phyloP scores from a whole-genome alignment of 1,284 basidiomycete species.

The Pyrrhoderma noxium region DNA sequence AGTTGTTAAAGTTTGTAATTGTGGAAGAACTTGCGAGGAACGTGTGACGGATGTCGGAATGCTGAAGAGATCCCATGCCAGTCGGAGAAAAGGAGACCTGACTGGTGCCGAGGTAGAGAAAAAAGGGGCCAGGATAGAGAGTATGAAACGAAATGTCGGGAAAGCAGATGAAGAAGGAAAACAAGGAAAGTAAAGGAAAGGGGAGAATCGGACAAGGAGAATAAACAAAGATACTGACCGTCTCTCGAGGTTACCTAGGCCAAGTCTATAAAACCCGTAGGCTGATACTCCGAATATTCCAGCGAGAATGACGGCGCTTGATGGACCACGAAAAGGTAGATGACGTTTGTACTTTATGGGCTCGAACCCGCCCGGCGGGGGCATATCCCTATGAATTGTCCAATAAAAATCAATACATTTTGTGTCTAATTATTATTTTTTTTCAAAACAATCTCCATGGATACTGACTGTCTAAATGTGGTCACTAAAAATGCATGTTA shows the following conservation, averaged over 20 bases:
- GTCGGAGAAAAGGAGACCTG: too few relatives aligned
- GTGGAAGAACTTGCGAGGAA: too few relatives aligned
- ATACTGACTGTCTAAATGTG: too few relatives aligned
- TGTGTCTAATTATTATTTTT: too few relatives aligned
- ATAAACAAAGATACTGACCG: conserved; percentile 50
- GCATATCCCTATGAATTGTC: conserved; percentile 74
- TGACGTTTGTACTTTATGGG: conserved; percentile 94
- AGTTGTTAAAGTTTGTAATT: too few relatives aligned
- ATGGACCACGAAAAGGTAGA: conserved; percentile 87
- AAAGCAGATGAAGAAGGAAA: conserved; percentile 1
- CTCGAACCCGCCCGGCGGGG: conserved; percentile 90
- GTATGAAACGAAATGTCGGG: too few relatives aligned
- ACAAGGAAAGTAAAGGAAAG: conserved; percentile 1
- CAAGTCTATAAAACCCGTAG: conserved; percentile 91
- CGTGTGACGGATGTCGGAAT: too few relatives aligned
- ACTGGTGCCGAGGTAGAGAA: too few relatives aligned
- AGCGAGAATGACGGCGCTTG: conserved; percentile 81
- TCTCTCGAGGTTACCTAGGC: conserved; percentile 86
- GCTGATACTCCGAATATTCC: conserved; percentile 80
- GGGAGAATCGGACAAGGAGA: background rate
- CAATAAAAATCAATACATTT: too few relatives aligned
- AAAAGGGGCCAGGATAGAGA: too few relatives aligned
- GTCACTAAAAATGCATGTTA: background rate
- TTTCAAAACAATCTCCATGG: too few relatives aligned
- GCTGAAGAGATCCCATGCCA: too few relatives aligned